Conservation (phyloP, 2,329 filamentous ascomycete genomes). For the Hysterium pulicare region DNA sequence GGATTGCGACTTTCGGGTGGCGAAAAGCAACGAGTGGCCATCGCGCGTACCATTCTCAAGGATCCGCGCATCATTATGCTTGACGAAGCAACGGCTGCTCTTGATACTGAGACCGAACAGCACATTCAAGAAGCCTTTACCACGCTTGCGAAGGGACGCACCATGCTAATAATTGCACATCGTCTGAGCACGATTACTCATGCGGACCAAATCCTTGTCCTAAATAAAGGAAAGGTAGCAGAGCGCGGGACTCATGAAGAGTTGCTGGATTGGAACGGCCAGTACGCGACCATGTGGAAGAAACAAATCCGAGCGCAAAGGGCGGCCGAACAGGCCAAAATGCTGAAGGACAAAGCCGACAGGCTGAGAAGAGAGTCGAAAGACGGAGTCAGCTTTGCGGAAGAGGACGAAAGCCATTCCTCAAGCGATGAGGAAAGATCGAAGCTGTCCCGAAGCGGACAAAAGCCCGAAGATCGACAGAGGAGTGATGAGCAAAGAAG, state of each 20-base stretch:
- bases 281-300: constrained; percentile 51
- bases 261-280: constrained; percentile 45
- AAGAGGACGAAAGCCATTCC: constrained; percentile 38
- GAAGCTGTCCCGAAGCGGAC: constrained; percentile 10
- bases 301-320: constrained; percentile 51
- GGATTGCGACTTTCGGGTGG: constrained; percentile 83
- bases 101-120: constrained; percentile 89
- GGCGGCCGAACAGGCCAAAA: constrained; percentile 48
- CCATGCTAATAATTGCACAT: constrained; percentile 91
- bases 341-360: constrained; percentile 50
- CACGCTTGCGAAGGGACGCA: constrained; percentile 78
- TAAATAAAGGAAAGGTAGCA: constrained; percentile 51
- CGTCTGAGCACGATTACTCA: constrained; percentile 54
- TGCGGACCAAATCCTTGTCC: constrained; percentile 55
- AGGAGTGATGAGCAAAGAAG: not conserved
- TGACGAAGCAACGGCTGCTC: constrained; percentile 86
- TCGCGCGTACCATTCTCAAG: constrained; percentile 89
- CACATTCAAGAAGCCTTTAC: constrained; percentile 86
- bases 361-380: constrained; percentile 48
- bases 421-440: constrained; percentile 32
- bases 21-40: constrained; percentile 90
- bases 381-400: constrained; percentile 35
- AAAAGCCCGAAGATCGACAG: not conserved
- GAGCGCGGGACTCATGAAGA: constrained; percentile 53
- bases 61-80: constrained; percentile 88